These are phyloP conservation scores for Mortierella sp. DNA, from an alignment of 371 early-diverging fungal genomes.

Conservation along the genomic window DNA sequence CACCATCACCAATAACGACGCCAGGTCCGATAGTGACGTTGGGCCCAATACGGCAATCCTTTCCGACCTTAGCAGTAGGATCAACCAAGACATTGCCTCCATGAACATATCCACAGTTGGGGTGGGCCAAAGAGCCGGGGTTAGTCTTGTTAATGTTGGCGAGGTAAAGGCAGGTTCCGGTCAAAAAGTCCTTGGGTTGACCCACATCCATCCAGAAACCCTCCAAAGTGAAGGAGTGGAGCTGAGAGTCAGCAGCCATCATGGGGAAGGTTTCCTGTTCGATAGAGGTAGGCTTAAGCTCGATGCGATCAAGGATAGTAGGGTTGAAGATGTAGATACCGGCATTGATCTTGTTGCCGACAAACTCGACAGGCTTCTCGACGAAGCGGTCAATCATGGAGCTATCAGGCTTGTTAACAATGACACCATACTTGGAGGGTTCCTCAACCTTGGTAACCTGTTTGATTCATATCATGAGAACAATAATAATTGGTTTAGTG, in stretches of 20 bases:
- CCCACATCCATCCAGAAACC: conserved; percentile 99
- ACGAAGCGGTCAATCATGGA: conserved; percentile 93
- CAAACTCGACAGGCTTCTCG: conserved; percentile 97
- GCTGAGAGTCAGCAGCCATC: conserved; percentile 88
- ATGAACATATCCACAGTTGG: conserved; percentile 69
- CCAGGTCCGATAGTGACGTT: conserved; percentile 96
- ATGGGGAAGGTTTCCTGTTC: conserved; percentile 98
- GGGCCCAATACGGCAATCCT: conserved; percentile 95
- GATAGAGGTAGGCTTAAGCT: conserved; percentile 94
- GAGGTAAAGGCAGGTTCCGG: conserved; percentile 95
- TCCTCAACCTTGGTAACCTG: conserved; percentile 98
- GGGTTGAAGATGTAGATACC: conserved; percentile 99
- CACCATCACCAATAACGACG: conserved; percentile 95
- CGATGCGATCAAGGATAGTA: conserved; percentile 92
- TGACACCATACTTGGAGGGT: conserved; percentile 98
- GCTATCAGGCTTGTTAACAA: conserved; percentile 81
- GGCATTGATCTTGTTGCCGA: conserved; percentile 98
- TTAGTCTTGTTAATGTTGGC: conserved; percentile 80
- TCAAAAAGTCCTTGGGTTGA: conserved; percentile 98
- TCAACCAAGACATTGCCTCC: conserved; percentile 92
- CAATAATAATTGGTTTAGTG: not conserved
- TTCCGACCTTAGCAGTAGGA: conserved; percentile 92
- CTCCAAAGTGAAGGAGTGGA: conserved; percentile 94
- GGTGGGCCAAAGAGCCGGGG: conserved; percentile 76
- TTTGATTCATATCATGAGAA: conserved; percentile 4